Evolutionary conservation across 495 filamentous ascomycete species (phyloP).

Genomic region (Penicillium soppii): DNA sequence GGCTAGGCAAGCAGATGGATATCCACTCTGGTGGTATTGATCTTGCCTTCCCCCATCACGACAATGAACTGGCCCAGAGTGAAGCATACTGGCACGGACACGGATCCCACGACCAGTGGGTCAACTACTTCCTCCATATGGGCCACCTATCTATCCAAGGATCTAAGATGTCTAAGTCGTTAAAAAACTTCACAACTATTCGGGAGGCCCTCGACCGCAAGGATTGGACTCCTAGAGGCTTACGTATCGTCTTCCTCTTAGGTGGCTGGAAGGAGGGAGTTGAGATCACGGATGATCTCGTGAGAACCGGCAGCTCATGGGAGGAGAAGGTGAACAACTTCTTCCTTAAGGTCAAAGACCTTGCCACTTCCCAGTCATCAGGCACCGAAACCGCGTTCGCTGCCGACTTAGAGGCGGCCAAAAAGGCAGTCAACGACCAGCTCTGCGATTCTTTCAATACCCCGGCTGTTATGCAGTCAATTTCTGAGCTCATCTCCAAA

Average conservation of each 20-base stretch:
- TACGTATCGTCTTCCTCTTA: slow-evolving; percentile 86
- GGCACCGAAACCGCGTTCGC: slow-evolving; percentile 32
- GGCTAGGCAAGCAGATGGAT: slow-evolving; percentile 80
- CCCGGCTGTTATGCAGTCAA: slow-evolving; percentile 66
- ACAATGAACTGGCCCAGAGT: slow-evolving; percentile 92
- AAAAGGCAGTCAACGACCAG: slow-evolving; percentile 62
- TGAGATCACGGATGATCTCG: slow-evolving; percentile 83
- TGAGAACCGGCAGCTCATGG: slow-evolving; percentile 71
- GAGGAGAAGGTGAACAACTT: slow-evolving; percentile 87
- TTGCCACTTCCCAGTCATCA: slow-evolving; percentile 36
- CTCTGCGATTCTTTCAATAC: slow-evolving; percentile 92
- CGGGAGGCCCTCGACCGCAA: slow-evolving; percentile 70
- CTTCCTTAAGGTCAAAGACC: slow-evolving; percentile 70
- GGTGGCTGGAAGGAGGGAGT: slow-evolving; percentile 88
- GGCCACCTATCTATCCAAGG: slow-evolving; percentile 89
- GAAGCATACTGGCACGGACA: slow-evolving; percentile 74
- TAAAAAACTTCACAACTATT: slow-evolving; percentile 98
- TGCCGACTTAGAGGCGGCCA: slow-evolving; percentile 57
- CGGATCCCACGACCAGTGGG: slow-evolving; percentile 63
- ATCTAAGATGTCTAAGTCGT: slow-evolving; percentile 89
- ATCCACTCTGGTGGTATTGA: slow-evolving; percentile 94
- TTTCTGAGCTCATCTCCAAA: slow-evolving; percentile 72
- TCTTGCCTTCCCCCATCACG: slow-evolving; percentile 92
- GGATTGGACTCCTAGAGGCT: slow-evolving; percentile 76
- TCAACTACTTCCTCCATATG: slow-evolving; percentile 97